Evolutionary conservation across 2,329 filamentous ascomycete species (phyloP), one percentile per base, ranked within the genome.

Genomic region (Alternaria consortialis): DNA sequence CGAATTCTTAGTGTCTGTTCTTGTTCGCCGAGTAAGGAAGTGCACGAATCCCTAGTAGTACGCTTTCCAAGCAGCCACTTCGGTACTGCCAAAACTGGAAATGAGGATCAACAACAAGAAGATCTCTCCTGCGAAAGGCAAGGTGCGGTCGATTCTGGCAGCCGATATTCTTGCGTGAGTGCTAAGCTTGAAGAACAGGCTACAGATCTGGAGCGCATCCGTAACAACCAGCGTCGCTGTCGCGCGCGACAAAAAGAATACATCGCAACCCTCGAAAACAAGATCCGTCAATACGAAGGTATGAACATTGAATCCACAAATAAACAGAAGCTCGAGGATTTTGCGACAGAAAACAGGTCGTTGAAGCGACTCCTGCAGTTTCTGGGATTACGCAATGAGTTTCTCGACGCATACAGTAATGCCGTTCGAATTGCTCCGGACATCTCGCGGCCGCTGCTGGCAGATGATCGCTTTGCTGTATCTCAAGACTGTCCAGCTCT

Each of bases 221-320:
- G 65, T n/a, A 68, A 68, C 44, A 68, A 68, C 56, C 65, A 68
- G 52, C 56, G 65, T 31, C 65, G 65, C 32, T 68, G 50, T 53
- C 65, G 65, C 32, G 63, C 60, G 15, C 32, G 63, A 52, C 47
- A 46, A 47, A 64, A 66, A 48, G 61, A 62, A 17, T 66, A 68
- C 52, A 57, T 66, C 39, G 44, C 63, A 15, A 50, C 44, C 15
- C 61, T 68, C 12, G 65, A 68, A 59, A 58, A 58, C 1, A 66
- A 63, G 44, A 59, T 68, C 25, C 58, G 48, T n/a, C 31, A 60
- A 27, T 58, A 60, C 37, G 65, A 68, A 58, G 52, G 29, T 23
- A 12, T 32, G 9, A n/a, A 25, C 40, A 42, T 27, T n/a, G 15
- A 64, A 56, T 39, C 6, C 39, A 4, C 36, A 36, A 37, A 32